phyloP scores from a whole-genome alignment of 768 basidiomycete genomes.

The Lactifluus echinatus region DNA sequence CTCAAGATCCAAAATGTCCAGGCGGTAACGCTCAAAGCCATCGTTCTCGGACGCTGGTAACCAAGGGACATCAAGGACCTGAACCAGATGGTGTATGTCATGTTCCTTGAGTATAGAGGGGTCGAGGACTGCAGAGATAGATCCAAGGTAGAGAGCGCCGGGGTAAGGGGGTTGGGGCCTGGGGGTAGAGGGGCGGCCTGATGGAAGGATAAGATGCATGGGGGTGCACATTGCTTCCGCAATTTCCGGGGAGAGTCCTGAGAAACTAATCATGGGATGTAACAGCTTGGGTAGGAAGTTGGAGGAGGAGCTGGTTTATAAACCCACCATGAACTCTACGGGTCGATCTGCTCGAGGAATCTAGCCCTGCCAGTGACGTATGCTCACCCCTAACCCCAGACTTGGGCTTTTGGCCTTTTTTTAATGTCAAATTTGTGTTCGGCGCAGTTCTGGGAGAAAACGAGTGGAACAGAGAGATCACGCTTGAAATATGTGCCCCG shows the following conservation, averaged over 20 bases:
- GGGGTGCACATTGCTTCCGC: slow-evolving; percentile 82
- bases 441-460: neutral
- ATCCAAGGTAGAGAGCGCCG: slow-evolving; percentile 64
- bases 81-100: slow-evolving; percentile 51
- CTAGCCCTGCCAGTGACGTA: slow-evolving; percentile 6
- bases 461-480: neutral
- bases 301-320: neutral
- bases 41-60: slow-evolving; percentile 32
- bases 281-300: slow-evolving; percentile 4
- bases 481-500: neutral
- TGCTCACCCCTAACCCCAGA: slow-evolving; percentile 15
- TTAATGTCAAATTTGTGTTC: neutral
- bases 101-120: slow-evolving; percentile 40
- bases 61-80: slow-evolving; percentile 62
- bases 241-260: slow-evolving; percentile 62
- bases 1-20: slow-evolving; percentile 57
- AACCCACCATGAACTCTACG: slow-evolving; percentile 6
- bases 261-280: slow-evolving; percentile 64
- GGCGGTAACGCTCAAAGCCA: slow-evolving; percentile 46
- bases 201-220: slow-evolving; percentile 62
- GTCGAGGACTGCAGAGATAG: slow-evolving; percentile 53
- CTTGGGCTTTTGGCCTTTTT: neutral
- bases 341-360: neutral
- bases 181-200: slow-evolving; percentile 21
- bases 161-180: slow-evolving; percentile 21